Conservation (phyloP, 495 filamentous ascomycete genomes). For the Neurospora tetrasperma region DNA sequence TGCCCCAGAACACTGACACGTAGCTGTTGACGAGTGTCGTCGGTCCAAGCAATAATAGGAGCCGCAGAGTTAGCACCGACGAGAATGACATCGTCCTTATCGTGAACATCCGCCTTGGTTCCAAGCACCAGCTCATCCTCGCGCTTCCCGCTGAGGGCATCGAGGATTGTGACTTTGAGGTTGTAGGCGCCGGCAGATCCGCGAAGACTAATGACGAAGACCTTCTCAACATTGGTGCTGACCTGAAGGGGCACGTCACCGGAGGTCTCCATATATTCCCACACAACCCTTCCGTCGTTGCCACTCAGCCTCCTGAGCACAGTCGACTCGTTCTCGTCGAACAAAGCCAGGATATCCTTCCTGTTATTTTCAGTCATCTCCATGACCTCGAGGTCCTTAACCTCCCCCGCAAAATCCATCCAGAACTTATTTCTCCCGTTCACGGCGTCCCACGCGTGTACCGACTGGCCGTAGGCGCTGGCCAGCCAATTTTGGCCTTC, state of each 20-base stretch:
- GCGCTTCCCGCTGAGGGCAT: slow-evolving; percentile 58
- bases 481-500: slow-evolving; percentile 66
- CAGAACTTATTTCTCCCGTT: slow-evolving; percentile 74
- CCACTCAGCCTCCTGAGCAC: slow-evolving; percentile 62
- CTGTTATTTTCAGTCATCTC: slow-evolving; percentile 52
- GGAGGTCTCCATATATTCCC: slow-evolving; percentile 62
- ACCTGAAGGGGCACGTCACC: slow-evolving; percentile 67
- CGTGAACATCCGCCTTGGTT: slow-evolving; percentile 61
- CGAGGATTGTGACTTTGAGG: slow-evolving; percentile 62
- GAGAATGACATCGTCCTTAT: slow-evolving; percentile 58
- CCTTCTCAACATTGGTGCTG: slow-evolving; percentile 58
- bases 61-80: slow-evolving; percentile 76
- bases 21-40: slow-evolving; percentile 53
- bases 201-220: slow-evolving; percentile 71
- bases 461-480: slow-evolving; percentile 52
- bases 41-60: slow-evolving; percentile 75
- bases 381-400: slow-evolving; percentile 71
- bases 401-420: slow-evolving; percentile 43
- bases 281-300: slow-evolving; percentile 60
- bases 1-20: slow-evolving; percentile 74
- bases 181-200: slow-evolving; percentile 56
- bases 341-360: slow-evolving; percentile 66
- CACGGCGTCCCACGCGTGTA: slow-evolving; percentile 75
- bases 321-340: slow-evolving; percentile 45
- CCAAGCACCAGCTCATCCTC: slow-evolving; percentile 54